Conservation (phyloP, 1,284 basidiomycete genomes). For the Cutaneotrichosporon sp. region DNA sequence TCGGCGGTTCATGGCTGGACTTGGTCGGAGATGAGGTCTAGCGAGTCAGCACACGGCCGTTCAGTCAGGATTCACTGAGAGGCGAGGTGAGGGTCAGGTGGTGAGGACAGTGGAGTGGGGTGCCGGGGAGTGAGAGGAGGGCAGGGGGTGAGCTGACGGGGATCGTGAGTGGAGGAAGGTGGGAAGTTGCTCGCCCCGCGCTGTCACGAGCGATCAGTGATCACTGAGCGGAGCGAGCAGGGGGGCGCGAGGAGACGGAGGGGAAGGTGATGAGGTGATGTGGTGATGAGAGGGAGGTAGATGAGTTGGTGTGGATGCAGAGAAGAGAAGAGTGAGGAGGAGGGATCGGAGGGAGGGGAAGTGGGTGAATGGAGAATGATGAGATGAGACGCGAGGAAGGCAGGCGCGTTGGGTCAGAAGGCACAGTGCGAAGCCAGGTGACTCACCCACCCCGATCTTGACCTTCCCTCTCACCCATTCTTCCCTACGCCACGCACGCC, state of each 20-base stretch:
- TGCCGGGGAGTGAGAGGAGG: too few relatives aligned
- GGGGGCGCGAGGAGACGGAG: too few relatives aligned
- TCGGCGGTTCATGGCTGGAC: background rate
- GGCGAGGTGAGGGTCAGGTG: background rate
- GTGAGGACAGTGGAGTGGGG: background rate
- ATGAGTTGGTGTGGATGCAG: background rate
- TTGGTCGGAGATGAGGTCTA: too few relatives aligned
- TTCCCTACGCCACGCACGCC: background rate
- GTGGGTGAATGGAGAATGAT: background rate
- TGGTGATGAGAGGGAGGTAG: background rate
- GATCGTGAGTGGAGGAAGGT: too few relatives aligned
- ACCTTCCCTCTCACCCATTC: too few relatives aligned
- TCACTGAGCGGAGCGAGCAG: too few relatives aligned
- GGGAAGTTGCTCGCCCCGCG: too few relatives aligned
- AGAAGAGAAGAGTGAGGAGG: background rate
- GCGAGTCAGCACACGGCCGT: too few relatives aligned
- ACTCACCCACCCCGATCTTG: background rate
- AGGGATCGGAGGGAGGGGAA: background rate
- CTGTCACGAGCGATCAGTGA: too few relatives aligned
- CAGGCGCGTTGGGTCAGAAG: background rate
- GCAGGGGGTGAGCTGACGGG: too few relatives aligned
- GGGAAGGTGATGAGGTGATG: background rate
- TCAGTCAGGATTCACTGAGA: too few relatives aligned
- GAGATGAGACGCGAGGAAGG: background rate
- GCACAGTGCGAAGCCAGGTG: background rate